Conservation (phyloP, 1,139 yeast species). For the Sugiyamaella novakii region DNA sequence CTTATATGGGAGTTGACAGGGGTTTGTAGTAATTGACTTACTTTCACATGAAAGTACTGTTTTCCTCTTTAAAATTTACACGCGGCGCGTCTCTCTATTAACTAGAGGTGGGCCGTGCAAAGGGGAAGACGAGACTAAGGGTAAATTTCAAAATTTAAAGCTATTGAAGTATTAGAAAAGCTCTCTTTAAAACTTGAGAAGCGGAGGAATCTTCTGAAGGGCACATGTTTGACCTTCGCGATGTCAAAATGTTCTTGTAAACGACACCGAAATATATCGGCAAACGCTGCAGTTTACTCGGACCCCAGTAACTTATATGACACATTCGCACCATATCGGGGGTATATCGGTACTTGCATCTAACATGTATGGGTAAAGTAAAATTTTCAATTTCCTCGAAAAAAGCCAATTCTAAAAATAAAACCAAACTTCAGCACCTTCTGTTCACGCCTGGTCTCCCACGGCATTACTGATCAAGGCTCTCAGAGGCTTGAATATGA, state of each 20-base stretch:
- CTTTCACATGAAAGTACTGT: neutral
- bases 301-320: neutral
- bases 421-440: neutral
- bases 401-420: neutral
- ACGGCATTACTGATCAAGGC: neutral
- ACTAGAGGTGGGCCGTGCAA: neutral
- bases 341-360: neutral
- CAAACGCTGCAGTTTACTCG: neutral
- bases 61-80: neutral
- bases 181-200: no score
- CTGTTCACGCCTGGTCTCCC: neutral
- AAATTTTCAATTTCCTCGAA: neutral
- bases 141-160: no score
- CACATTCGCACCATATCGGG: neutral
- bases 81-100: neutral
- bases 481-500: neutral
- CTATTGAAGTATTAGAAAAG: no score
- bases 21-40: neutral
- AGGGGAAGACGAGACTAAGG: no score
- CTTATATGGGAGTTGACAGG: neutral
- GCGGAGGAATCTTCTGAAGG: no score
- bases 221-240: no score
- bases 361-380: neutral
- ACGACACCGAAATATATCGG: neutral
- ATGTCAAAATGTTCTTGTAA: neutral